phyloP scores from a whole-genome alignment of 2,329 filamentous ascomycete species.

The Colletotrichum tropicicola region DNA sequence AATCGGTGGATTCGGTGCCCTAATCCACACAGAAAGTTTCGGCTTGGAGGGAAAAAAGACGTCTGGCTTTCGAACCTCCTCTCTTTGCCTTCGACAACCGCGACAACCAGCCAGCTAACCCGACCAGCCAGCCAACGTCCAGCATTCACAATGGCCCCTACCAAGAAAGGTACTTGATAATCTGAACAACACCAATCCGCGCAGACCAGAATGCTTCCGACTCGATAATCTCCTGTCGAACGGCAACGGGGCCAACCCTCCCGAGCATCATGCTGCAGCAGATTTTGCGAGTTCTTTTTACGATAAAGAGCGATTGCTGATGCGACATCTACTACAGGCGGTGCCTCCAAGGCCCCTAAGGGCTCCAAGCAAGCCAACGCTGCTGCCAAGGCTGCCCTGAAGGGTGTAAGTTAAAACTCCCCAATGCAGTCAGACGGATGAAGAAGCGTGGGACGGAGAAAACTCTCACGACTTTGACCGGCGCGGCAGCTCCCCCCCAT shows the following conservation, averaged over 20 bases:
- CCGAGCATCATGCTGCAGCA: conserved; percentile 73
- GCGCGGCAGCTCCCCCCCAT: too few relatives aligned
- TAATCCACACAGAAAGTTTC: conserved; percentile 29
- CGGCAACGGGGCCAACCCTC: conserved; percentile 18
- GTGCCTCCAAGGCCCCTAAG: conserved; percentile 63
- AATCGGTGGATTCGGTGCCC: neutral
- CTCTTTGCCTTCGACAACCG: conserved; percentile 1
- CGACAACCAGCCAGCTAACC: conserved; percentile 29
- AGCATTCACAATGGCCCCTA: conserved; percentile 48
- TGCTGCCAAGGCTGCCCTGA: conserved; percentile 95
- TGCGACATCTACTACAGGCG: conserved; percentile 66
- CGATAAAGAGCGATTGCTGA: conserved; percentile 75
- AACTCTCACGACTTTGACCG: too few relatives aligned
- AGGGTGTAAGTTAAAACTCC: conserved; percentile 96
- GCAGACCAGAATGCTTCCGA: conserved; percentile 30
- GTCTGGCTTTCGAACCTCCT: neutral
- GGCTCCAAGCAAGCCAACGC: conserved; percentile 87
- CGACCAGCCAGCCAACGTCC: conserved; percentile 32
- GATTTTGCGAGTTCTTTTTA: conserved; percentile 76
- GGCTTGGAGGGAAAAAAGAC: neutral
- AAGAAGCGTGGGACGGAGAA: too few relatives aligned
- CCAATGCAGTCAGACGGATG: too few relatives aligned
- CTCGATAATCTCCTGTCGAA: conserved; percentile 28
- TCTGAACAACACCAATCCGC: neutral
- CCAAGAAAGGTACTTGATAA: conserved; percentile 48